A percentile compares a stretch with the other conserved stretches of the same genome.
These are phyloP conservation scores for Exophiala mesophila DNA, from an alignment of 2,329 filamentous ascomycete species.

Conservation along the genomic window DNA sequence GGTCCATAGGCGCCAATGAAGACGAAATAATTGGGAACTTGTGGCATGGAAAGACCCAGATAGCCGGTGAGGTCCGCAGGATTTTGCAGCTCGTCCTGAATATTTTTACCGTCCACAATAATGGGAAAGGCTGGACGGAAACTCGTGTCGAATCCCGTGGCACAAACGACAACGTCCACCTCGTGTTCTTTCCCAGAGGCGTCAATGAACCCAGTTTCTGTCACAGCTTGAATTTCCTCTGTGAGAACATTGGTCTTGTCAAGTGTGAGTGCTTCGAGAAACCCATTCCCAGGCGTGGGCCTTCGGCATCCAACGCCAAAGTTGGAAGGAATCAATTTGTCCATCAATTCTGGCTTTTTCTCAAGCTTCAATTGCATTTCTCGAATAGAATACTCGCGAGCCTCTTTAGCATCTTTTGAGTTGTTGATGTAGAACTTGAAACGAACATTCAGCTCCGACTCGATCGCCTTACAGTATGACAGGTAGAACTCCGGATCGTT, in stretches of 20 bases:
- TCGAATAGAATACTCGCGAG: constrained; percentile 13
- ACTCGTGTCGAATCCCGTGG: constrained; percentile 27
- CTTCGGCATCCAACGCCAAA: constrained; percentile 27
- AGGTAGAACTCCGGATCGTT: constrained; percentile 19
- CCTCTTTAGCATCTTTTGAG: constrained; percentile 8
- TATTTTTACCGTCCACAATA: constrained; percentile 14
- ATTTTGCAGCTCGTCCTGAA: constrained; percentile 14
- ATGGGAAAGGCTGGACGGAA: constrained; percentile 21
- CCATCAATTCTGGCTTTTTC: constrained; percentile 20
- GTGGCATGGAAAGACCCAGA: constrained; percentile 15
- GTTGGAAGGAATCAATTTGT: constrained; percentile 26
- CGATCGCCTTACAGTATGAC: constrained; percentile 22
- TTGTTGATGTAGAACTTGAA: constrained; percentile 21
- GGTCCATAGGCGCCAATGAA: constrained; percentile 27
- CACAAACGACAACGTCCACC: constrained; percentile 28
- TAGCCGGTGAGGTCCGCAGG: constrained; percentile 23
- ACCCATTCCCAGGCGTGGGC: constrained; percentile 27
- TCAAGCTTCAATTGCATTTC: constrained; percentile 26
- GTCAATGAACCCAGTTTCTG: constrained; percentile 20
- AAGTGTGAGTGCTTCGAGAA: constrained; percentile 16
- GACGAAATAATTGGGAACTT: constrained; percentile 29
- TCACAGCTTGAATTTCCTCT: constrained; percentile 16
- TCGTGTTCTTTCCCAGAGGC: constrained; percentile 21
- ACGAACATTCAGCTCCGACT: constrained; percentile 20
- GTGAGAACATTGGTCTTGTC: constrained; percentile 15